These are phyloP conservation scores for Uronychia setigera DNA, from an alignment of 73 alveolate genomes.

Conservation along the genomic window DNA sequence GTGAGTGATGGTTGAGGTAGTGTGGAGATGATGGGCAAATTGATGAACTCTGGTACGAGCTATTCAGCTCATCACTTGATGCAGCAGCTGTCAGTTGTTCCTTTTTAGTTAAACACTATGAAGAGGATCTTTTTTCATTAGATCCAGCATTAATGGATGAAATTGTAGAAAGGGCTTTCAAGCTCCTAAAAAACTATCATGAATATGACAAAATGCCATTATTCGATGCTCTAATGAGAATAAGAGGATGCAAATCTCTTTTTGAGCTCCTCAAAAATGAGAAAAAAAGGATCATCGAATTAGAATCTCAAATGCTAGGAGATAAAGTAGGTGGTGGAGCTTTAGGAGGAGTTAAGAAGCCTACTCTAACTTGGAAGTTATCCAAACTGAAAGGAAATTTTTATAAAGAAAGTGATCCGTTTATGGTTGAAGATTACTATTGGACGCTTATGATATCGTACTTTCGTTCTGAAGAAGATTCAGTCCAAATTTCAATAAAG, in stretches of 20 bases:
- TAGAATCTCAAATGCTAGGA: constrained; percentile 3
- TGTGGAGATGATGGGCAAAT: no score
- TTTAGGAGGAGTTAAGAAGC: neutral
- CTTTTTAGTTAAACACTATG: constrained; percentile 10
- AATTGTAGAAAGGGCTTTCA: constrained; percentile 35
- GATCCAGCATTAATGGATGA: constrained; percentile 35
- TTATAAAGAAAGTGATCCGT: constrained; percentile 43
- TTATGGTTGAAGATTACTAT: constrained; percentile 43
- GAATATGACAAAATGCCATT: constrained; percentile 30
- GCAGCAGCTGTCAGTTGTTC: constrained; percentile 29
- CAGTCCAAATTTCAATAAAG: constrained; percentile 26
- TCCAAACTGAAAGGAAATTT: constrained; percentile 33
- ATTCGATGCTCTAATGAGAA: constrained; percentile 46
- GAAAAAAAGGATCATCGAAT: constrained; percentile 11
- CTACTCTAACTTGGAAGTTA: constrained; percentile 44
- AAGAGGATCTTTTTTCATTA: constrained; percentile 1
- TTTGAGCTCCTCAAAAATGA: constrained; percentile 37
- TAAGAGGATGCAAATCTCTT: constrained; percentile 31
- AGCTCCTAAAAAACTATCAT: constrained; percentile 19
- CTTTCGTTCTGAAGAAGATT: constrained; percentile 38
- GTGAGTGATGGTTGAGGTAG: neutral
- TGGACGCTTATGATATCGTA: constrained; percentile 32
- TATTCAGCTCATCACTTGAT: constrained; percentile 27
- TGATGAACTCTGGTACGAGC: constrained; percentile 48
- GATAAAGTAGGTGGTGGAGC: constrained; percentile 4